phyloP scores from a whole-genome alignment of 2,329 filamentous ascomycete genomes.

The Monosporascus sp. region DNA sequence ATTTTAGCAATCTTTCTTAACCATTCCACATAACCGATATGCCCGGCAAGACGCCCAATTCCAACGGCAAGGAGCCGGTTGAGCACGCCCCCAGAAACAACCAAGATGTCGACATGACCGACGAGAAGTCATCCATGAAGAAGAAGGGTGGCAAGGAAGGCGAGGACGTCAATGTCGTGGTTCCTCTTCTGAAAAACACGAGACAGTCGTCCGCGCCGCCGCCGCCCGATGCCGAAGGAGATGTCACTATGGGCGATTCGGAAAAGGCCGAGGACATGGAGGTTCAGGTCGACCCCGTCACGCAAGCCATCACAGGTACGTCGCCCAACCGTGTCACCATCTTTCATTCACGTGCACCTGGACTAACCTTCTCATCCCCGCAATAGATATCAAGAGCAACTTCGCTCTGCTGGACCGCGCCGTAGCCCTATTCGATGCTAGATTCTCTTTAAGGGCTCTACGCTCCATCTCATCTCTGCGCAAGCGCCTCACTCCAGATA shows the following conservation, averaged over 20 bases:
- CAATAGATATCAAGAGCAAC: constrained; percentile 86
- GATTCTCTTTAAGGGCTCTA: constrained; percentile 90
- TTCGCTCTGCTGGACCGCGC: constrained; percentile 88
- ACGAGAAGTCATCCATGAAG: constrained; percentile 56
- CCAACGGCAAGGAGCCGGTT: constrained; percentile 64
- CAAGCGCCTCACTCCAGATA: constrained; percentile 79
- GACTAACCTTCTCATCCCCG: constrained; percentile 13
- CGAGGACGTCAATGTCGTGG: constrained; percentile 77
- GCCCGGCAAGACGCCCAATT: constrained; percentile 69
- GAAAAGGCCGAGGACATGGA: constrained; percentile 44
- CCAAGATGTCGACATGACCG: constrained; percentile 68
- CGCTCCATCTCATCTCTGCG: constrained; percentile 93
- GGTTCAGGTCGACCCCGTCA: constrained; percentile 54
- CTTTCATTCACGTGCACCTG: neutral
- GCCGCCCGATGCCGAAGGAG: constrained; percentile 59
- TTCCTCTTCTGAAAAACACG: constrained; percentile 64
- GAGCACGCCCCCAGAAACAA: constrained; percentile 63
- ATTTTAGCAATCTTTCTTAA: constrained; percentile 4
- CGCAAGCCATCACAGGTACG: constrained; percentile 55
- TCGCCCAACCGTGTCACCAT: neutral
- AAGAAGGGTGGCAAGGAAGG: constrained; percentile 61
- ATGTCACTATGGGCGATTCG: constrained; percentile 65
- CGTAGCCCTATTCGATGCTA: constrained; percentile 86
- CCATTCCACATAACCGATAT: constrained; percentile 36
- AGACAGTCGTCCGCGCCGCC: constrained; percentile 52